Evolutionary conservation across 306 rosid genomes (phyloP), one percentile per base, ranked within the genome.

Genomic region (Crotalaria pallida): DNA sequence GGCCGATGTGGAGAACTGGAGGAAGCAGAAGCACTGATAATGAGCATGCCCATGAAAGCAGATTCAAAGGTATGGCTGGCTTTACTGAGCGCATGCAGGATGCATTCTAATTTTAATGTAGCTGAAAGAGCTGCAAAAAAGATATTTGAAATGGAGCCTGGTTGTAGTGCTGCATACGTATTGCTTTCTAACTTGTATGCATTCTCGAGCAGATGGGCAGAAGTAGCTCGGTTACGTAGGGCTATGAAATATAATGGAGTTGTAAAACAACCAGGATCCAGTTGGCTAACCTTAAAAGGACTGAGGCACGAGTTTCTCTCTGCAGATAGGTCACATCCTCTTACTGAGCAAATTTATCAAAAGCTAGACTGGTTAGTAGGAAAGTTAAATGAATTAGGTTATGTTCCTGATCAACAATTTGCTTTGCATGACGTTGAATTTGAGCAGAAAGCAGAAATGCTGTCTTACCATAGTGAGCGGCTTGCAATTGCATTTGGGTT

Each of bases 101-200:
- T 72, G 81, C 89, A 89, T 72, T 81, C 83, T 48, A 84, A 88
- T 48, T 67, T 92, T 41, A 83, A 75, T 68, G 83, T 86, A 65
- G 96, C 91, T 0, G 88, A 92, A 77, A 85, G 91, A 80, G 88
- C 89, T 33, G 96, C 89, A 7, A 65, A 74, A 40, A 71, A 44
- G 34, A 64, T 89, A 65, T 82, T 83, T 11, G 82, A 80, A 51
- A 53, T 86, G 45, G 90, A 88, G 56, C 92, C 89, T 27, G 43
- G 76, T 55, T 86, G 85, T 41, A 77, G 87, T 75, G 88, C 89
- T 65, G 92, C 89, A 17, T 88, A 86, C 67, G 88, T 88, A 44
- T 78, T 89, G 80, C 63, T 86, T 7, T 89, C 98, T 4, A 92
- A 92, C 79, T 44, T 86, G 80, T 89, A 92, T 63, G 96, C 96